Conservation (phyloP, 441 rosid species). For the Croton laevigatus region DNA sequence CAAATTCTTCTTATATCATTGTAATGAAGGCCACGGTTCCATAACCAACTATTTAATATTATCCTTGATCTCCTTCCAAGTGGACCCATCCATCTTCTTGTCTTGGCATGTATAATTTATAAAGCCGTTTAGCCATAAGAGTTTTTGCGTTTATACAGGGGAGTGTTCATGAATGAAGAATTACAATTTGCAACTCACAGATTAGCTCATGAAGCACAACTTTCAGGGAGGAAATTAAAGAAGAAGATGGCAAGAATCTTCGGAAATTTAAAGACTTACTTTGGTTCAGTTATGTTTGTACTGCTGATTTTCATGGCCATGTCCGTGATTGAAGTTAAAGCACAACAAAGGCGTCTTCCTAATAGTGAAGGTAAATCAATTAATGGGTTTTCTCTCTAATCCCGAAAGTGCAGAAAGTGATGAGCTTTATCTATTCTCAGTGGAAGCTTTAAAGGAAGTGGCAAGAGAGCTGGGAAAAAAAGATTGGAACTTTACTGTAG, state of each 20-base stretch:
- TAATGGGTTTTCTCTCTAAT: not conserved
- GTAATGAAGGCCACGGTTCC: no score
- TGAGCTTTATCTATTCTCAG: constrained; percentile 18
- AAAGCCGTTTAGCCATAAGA: no score
- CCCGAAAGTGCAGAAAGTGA: not conserved
- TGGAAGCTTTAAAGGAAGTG: constrained; percentile 26
- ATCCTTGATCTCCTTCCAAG: no score
- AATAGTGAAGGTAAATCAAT: not conserved
- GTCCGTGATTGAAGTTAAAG: not conserved
- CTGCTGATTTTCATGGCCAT: not conserved
- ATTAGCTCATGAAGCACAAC: no score
- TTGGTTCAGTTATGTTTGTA: not conserved
- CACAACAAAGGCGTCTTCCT: not conserved
- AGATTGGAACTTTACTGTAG: constrained; percentile 24
- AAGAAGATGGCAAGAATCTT: not conserved
- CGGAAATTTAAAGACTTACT: not conserved
- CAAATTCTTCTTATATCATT: no score
- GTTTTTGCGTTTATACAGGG: no score
- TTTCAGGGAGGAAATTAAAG: not conserved
- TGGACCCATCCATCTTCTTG: no score
- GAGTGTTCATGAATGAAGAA: no score
- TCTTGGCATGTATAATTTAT: no score
- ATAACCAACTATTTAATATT: no score
- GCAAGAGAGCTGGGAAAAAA: constrained; percentile 24
- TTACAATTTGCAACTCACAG: no score